Evolutionary conservation across 768 basidiomycete genomes (phyloP), one percentile per base, ranked within the genome.

Genomic region (Hortiboletus campestris): DNA sequence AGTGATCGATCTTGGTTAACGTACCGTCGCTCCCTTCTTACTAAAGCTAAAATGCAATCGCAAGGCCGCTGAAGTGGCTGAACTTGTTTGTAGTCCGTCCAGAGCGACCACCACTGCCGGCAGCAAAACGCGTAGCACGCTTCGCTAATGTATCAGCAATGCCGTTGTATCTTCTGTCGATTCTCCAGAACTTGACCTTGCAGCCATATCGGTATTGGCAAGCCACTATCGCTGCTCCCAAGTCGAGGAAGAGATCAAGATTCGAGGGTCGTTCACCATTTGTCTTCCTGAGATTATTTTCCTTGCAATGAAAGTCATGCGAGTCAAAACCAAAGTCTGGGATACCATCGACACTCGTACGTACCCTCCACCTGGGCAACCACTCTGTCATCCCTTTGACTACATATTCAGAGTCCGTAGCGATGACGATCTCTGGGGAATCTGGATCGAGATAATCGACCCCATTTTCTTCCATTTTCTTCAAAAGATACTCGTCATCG

Each of bases 361-460:
- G 25, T 14, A 71, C 72, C 64, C 66, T 67, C 72, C 72, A 75
- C 14, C 12, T 29, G 6, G 68, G 68, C 11, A 71, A 41, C 70
- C 72, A 73, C 53, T 74, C 67, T 2, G 68, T 68, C 34, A 73
- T 67, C 12, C 70, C 73, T 40, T 71, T 69, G 19, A 68, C 67
- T 0, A 73, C 67, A 36, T 75, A 75, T 49, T 72, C 66, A 5
- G 73, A 72, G 53, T 75, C 71, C 3, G 69, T 64, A 2, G 64
- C 62, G 53, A 74, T 47, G 25, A 72, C 51, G 38, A 51, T 46
- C 22, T 34, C 56, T 19, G 32, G 51, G 12, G 41, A 11, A n/a
- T 38, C 43, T 19, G 34, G 19, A 45, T 38, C 10, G 29, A 38
- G 36, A 38, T n/a, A n/a, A n/a, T 39, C n/a, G 4, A 11, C 38